Evolutionary conservation across 2,329 filamentous ascomycete species (phyloP).

Genomic region (Fusarium proliferatum): DNA sequence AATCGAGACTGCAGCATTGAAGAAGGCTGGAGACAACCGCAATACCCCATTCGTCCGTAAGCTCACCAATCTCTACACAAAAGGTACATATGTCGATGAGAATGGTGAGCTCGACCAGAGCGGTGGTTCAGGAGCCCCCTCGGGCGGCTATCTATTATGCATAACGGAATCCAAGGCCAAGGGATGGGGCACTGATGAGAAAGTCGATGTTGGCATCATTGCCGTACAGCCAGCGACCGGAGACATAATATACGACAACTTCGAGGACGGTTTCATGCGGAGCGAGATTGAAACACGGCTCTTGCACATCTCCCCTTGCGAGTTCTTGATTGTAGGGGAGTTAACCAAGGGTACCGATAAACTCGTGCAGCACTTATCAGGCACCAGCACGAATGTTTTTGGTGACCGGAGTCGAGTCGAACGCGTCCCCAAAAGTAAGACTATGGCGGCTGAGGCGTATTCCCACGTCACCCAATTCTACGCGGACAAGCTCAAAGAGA

Average conservation of each 20-base stretch:
- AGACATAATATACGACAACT: constrained; percentile 94
- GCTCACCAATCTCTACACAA: constrained; percentile 96
- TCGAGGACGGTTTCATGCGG: constrained; percentile 97
- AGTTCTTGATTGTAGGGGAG: constrained; percentile 92
- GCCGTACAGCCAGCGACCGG: constrained; percentile 96
- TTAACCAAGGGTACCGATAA: constrained; percentile 93
- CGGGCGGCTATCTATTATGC: constrained; percentile 90
- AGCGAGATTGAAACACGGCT: constrained; percentile 96
- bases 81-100: constrained; percentile 97
- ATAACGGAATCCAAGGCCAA: constrained; percentile 88
- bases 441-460: constrained; percentile 84
- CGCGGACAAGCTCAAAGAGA: constrained; percentile 80
- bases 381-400: constrained; percentile 90
- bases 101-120: constrained; percentile 78
- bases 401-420: constrained; percentile 91
- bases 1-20: constrained; percentile 93
- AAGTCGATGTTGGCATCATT: constrained; percentile 89
- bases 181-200: constrained; percentile 86
- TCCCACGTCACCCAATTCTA: constrained; percentile 95
- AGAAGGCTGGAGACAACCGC: constrained; percentile 93
- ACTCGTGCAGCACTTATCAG: constrained; percentile 87
- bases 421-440: constrained; percentile 78
- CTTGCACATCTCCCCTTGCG: constrained; percentile 93
- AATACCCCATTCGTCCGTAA: constrained; percentile 93
- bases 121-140: constrained; percentile 58